Conservation (phyloP, 2,329 filamentous ascomycete genomes). For the Stagonosporopsis vannaccii region DNA sequence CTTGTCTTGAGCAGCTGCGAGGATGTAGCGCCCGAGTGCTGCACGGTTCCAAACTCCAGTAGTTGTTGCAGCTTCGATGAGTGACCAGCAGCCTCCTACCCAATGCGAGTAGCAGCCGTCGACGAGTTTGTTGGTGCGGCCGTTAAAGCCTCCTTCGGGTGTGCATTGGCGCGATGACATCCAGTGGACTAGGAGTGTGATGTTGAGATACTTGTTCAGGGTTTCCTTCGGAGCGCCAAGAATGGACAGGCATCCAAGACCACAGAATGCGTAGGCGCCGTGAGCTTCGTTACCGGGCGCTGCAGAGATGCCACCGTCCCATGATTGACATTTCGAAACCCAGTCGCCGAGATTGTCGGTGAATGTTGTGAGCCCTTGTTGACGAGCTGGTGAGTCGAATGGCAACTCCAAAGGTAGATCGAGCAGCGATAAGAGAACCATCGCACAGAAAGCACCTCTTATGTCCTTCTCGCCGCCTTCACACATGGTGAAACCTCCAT, state of each 20-base stretch:
- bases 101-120: slow-evolving; percentile 99
- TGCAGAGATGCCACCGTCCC: slow-evolving; percentile 90
- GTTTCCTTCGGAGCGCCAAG: slow-evolving; percentile 78
- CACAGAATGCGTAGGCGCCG: slow-evolving; percentile 96
- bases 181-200: slow-evolving; percentile 82
- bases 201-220: slow-evolving; percentile 78
- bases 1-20: slow-evolving; percentile 83
- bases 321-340: slow-evolving; percentile 88
- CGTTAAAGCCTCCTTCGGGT: slow-evolving; percentile 91
- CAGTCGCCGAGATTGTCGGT: slow-evolving; percentile 79
- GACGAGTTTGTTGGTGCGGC: slow-evolving; percentile 95
- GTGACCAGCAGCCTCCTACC: slow-evolving; percentile 93
- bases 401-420: slow-evolving; percentile 83
- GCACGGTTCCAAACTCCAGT: slow-evolving; percentile 75
- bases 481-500: slow-evolving; percentile 90
- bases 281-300: slow-evolving; percentile 90
- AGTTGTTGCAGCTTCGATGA: slow-evolving; percentile 78
- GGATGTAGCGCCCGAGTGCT: slow-evolving; percentile 86
- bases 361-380: slow-evolving; percentile 69
- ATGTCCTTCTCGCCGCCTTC: slow-evolving; percentile 91
- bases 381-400: slow-evolving; percentile 71
- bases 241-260: slow-evolving; percentile 85
- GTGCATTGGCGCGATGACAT: slow-evolving; percentile 87
- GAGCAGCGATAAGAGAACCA: slow-evolving; percentile 82
- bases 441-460: slow-evolving; percentile 89